Evolutionary conservation across 805 yeast species (phyloP).

Genomic region (Nakazawaea ernobii): DNA sequence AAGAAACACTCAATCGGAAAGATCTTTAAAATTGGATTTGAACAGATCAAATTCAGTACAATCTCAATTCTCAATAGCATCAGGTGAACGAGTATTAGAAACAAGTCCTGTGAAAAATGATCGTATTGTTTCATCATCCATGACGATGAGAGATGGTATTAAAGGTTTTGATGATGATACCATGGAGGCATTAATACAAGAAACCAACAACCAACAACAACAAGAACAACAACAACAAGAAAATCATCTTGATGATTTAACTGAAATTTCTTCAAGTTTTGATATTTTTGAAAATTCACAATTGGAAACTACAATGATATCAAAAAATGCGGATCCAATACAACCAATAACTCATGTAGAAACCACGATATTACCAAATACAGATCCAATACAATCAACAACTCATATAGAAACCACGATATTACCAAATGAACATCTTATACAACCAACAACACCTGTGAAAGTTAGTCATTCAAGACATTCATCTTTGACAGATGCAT

Average conservation of each 20-base stretch:
- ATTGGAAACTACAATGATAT: neutral
- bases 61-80: slow-evolving; percentile 22
- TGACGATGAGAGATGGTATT: slow-evolving; percentile 17
- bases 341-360: too few species aligned
- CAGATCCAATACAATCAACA: too few species aligned
- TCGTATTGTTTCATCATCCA: slow-evolving; percentile 9
- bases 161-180: slow-evolving; percentile 18
- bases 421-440: too few species aligned
- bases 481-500: slow-evolving; percentile 6
- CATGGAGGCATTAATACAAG: slow-evolving; percentile 12
- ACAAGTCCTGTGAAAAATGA: slow-evolving; percentile 16
- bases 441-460: neutral
- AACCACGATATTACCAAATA: too few species aligned
- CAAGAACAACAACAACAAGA: too few species aligned
- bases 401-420: too few species aligned
- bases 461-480: slow-evolving; percentile 5
- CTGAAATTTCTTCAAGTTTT: neutral
- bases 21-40: slow-evolving; percentile 21
- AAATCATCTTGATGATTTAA: neutral
- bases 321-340: neutral
- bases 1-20: slow-evolving; percentile 21
- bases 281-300: neutral
- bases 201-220: neutral
- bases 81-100: slow-evolving; percentile 21
- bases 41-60: slow-evolving; percentile 22